phyloP scores from a whole-genome alignment of 2,329 filamentous ascomycete species.

The Ophiostoma novo-ulmi region DNA sequence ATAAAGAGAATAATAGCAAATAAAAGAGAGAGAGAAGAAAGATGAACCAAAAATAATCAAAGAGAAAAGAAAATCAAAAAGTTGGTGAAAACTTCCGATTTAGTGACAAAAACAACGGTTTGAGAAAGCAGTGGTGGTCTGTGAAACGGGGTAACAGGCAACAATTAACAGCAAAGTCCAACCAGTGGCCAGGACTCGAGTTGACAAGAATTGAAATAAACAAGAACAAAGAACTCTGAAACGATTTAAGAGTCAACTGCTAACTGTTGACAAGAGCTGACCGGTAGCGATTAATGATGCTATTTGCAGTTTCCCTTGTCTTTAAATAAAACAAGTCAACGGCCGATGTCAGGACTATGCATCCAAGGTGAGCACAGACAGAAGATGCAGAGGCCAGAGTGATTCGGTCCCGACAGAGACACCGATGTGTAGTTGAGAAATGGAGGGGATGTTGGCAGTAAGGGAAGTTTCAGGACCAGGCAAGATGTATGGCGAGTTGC shows the following conservation, averaged over 20 bases:
- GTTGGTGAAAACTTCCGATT: neutral
- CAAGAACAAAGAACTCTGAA: slow-evolving; percentile 6
- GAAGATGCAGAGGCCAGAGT: neutral
- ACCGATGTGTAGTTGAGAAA: neutral
- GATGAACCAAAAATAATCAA: neutral
- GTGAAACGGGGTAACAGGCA: neutral
- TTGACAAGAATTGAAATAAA: neutral
- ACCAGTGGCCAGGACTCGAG: neutral
- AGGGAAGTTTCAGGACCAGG: neutral
- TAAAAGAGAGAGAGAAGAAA: neutral
- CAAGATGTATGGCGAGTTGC: neutral
- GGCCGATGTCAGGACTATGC: neutral
- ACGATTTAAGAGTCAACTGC: neutral
- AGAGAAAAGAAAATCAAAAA: neutral
- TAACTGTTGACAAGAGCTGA: neutral
- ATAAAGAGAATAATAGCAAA: neutral
- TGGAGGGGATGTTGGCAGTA: neutral
- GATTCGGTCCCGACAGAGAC: neutral
- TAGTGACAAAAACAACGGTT: no score
- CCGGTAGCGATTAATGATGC: neutral
- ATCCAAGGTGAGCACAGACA: neutral
- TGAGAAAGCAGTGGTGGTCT: neutral
- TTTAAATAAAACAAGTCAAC: neutral
- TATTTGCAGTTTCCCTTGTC: neutral
- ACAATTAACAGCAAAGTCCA: neutral